Evolutionary conservation across 768 basidiomycete genomes (phyloP), one percentile per base, ranked within the genome.

Genomic region (Pleurotus salmoneostramineus): DNA sequence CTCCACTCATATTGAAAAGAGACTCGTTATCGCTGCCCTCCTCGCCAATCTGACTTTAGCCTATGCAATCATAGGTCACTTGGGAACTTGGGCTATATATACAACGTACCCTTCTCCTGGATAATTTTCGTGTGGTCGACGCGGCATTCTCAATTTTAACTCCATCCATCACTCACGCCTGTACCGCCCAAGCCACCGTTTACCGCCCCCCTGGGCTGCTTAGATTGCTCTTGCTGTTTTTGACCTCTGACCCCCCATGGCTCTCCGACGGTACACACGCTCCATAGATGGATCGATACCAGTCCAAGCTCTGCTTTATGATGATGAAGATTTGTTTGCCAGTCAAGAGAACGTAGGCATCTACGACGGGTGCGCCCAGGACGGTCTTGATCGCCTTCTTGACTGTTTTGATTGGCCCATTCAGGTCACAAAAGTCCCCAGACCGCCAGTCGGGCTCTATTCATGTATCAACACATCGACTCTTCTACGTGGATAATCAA

Each of bases 291-390:
- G 90, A 17, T 84, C 87, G 0, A 91, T 93, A 43, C 92, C 93
- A 4, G 75, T 93, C 12, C 77, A 77, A 21, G 91, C 91, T 1
- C 75, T 91, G 12, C 76, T 95, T 0, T 94, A 91, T 66, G 77
- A 82, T 11, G 92, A 94, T 57, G 96, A 98, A 71, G 83, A 84
- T 46, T 74, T 91, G 33, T 72, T 91, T 2, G 77, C 83, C 5
- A 83, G 80, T 46, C 92, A 93, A 66, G 89, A 93, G 46, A 75
- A 74, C 51, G 87, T 98, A 4, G 95, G 95, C 0, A 86, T 98
- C 56, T 98, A 98, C 66, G 88, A 95, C 63, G 93, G 93, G 95
- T 95, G 69, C 61, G 87, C 40, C 11, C 21, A 34, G 47, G 34
- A 57, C 55, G 35, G 33, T 34, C 35, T 56, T 42, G 21, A 47